Base-by-base conservation (phyloP, 1,284 basidiomycete species). In the Ceratobasidium theobromae region DNA sequence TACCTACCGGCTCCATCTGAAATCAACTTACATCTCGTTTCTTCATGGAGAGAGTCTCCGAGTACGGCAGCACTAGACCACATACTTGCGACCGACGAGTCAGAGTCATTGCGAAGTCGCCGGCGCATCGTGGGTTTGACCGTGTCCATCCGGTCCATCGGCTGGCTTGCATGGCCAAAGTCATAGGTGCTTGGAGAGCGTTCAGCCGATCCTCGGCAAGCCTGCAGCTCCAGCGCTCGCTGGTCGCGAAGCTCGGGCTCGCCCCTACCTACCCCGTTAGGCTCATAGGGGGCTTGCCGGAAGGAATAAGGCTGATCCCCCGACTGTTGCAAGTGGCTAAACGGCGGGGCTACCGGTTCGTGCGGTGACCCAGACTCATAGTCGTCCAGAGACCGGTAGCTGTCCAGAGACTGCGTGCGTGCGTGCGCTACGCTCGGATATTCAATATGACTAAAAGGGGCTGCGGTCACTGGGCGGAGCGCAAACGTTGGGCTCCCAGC, bases 371-470 rank as follows among this genome's bases (percentile, higher is more conserved):
- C 25, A 14, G 45, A 51, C 12, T 35, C 57, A 18, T 60, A 60
- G n/a, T 33, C 32, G 28, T 60, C 40, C n/a, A n/a, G n/a, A n/a
- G n/a, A n/a, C n/a, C 2, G 46, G 30, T 30, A 40, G 3, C 28
- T 48, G 41, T n/a, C n/a, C n/a, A n/a, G n/a, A 21, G 55, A 32
- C 43, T 46, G 41, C 8, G 9, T n/a, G n/a, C n/a, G n/a, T n/a
- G n/a, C 45, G 11, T 43, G 33, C 9, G 60, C 40, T 8, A 33
- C 9, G 33, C 14, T 27, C 3, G 60, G 60, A n/a, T 64, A 49
- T 21, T 64, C 60, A n/a, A 64, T 64, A 38, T 64, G 60, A 28
- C 60, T 64, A 45, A 64, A 64, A 9, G 25, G 40, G 12, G 21
- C 9, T n/a, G n/a, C n/a, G 1, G 21, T 32, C 16, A 49, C 60